Evolutionary conservation across 1,139 yeast species (phyloP).

Genomic region (Sugiyamaella paludigena): DNA sequence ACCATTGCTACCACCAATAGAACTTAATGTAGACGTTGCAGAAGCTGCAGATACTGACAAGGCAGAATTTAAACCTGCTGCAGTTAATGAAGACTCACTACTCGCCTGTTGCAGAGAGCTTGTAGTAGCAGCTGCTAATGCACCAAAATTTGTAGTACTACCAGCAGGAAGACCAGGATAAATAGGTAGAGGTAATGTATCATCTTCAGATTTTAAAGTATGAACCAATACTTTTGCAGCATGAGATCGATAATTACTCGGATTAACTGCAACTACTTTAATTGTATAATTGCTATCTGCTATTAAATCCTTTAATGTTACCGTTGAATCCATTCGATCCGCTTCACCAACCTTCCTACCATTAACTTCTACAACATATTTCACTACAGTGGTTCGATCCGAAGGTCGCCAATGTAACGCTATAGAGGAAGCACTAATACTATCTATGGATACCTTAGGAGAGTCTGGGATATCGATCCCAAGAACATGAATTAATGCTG

Average conservation of each 20-base stretch:
- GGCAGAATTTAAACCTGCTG: neutral
- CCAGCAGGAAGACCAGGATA: slow-evolving; percentile 6
- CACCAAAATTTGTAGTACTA: slow-evolving; percentile 3
- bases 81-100: neutral
- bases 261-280: slow-evolving; percentile 53
- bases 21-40: neutral
- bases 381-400: slow-evolving; percentile 37
- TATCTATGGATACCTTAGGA: slow-evolving; percentile 56
- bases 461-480: slow-evolving; percentile 57
- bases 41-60: neutral
- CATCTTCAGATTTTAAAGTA: slow-evolving; percentile 24
- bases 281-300: slow-evolving; percentile 53
- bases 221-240: slow-evolving; percentile 31
- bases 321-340: slow-evolving; percentile 37
- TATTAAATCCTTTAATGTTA: slow-evolving; percentile 44
- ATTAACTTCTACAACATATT: slow-evolving; percentile 48
- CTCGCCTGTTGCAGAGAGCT: neutral
- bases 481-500: slow-evolving; percentile 48
- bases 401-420: slow-evolving; percentile 57
- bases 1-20: neutral
- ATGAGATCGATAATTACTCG: slow-evolving; percentile 35
- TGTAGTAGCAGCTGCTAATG: neutral
- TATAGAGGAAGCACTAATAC: slow-evolving; percentile 48
- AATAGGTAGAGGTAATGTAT: slow-evolving; percentile 7
- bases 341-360: slow-evolving; percentile 45